Conservation (phyloP, 2,329 filamentous ascomycete species). For the Beauveria sp. region DNA sequence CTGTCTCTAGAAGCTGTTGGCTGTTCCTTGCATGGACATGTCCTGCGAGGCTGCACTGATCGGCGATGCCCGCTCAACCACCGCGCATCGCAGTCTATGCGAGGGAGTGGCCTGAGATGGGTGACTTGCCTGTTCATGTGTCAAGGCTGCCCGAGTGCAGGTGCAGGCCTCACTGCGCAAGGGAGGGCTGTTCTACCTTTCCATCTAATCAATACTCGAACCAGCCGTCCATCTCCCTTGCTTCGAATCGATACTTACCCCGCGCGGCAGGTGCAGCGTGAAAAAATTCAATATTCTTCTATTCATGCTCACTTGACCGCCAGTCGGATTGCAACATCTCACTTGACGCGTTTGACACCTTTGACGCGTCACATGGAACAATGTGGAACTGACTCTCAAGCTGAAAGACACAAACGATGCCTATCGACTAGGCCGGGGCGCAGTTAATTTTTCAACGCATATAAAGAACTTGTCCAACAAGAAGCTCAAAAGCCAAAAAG, state of each 20-base stretch:
- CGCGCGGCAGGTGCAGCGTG: not conserved
- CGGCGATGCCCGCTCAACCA: not conserved
- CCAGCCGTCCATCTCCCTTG: not conserved
- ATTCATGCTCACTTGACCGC: not conserved
- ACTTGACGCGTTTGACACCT: not conserved
- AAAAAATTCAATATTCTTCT: not conserved
- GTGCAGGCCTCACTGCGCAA: not conserved
- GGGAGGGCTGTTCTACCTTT: not conserved
- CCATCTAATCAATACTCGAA: not conserved
- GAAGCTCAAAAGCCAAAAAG: too few species aligned
- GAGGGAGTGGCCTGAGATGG: not conserved
- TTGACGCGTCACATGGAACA: not conserved
- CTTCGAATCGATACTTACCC: not conserved
- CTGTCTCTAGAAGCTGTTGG: constrained; percentile 7
- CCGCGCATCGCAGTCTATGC: not conserved
- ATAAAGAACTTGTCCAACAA: too few species aligned
- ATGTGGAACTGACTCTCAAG: not conserved
- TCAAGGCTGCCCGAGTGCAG: not conserved
- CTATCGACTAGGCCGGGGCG: not conserved
- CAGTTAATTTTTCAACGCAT: not conserved
- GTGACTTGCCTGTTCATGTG: not conserved
- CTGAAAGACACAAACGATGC: not conserved
- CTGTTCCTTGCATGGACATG: not conserved
- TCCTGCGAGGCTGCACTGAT: not conserved
- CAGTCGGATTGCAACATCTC: not conserved